These are phyloP conservation scores for Eremothecium gossypii DNA, from an alignment of 1,139 yeast genomes.

Conservation along the genomic window DNA sequence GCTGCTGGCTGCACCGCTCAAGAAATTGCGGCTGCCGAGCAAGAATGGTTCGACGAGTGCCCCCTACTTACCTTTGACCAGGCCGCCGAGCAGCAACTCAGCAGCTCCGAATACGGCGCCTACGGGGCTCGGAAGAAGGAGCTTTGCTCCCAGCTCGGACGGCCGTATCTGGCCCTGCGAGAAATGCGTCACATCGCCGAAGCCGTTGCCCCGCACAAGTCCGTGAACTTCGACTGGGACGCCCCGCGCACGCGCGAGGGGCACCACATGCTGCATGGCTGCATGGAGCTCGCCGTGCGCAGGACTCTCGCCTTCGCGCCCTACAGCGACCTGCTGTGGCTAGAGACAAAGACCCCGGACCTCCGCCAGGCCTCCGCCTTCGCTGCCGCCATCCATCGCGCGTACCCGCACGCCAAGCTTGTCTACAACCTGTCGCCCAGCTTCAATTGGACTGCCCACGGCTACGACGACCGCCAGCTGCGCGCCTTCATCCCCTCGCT, in stretches of 20 bases:
- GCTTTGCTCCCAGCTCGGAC: constrained; percentile 5
- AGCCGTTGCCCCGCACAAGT: constrained; percentile 27
- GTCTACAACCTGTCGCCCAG: constrained; percentile 52
- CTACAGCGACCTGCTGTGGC: constrained; percentile 49
- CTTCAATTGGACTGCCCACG: constrained; percentile 51
- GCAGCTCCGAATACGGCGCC: constrained; percentile 9
- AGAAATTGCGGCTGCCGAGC: constrained; percentile 34
- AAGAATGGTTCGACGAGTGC: constrained; percentile 38
- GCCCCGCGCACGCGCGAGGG: constrained; percentile 53
- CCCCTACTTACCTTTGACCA: constrained; percentile 41
- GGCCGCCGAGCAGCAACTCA: constrained; percentile 33
- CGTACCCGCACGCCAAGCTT: constrained; percentile 44
- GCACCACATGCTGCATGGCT: constrained; percentile 39
- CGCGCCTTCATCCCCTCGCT: constrained; percentile 44
- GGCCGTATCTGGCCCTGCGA: constrained; percentile 17
- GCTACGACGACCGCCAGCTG: constrained; percentile 39
- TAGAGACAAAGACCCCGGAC: constrained; percentile 50
- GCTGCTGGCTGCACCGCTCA: constrained; percentile 30
- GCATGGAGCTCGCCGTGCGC: constrained; percentile 46
- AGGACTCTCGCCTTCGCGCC: constrained; percentile 48
- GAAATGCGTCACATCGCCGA: constrained; percentile 28
- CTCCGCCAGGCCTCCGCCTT: constrained; percentile 42
- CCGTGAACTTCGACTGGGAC: constrained; percentile 45
- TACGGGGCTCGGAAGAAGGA: constrained; percentile 10
- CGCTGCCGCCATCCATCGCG: constrained; percentile 38